Conservation (phyloP, 805 yeast genomes). For the Novakomyces olei region DNA sequence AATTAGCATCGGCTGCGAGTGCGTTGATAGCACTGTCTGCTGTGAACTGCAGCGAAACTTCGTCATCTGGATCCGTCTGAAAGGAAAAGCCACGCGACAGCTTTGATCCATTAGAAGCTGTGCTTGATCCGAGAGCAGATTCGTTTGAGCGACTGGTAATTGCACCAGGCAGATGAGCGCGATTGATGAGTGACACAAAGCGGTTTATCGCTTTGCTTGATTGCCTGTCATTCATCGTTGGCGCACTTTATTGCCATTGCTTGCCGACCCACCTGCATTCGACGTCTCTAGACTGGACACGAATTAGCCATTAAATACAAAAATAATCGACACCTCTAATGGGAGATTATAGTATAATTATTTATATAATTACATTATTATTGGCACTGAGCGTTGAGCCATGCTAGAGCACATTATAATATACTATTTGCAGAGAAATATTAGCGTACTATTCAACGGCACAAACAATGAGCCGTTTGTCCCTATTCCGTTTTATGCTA, state of each 20-base stretch:
- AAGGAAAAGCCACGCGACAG: background rate
- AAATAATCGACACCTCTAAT: background rate
- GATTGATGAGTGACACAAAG: too few relatives aligned
- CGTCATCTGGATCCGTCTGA: background rate
- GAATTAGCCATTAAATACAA: background rate
- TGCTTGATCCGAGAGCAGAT: background rate
- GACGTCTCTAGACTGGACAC: background rate
- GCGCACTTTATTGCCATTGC: background rate
- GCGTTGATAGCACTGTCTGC: background rate
- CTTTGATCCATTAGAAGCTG: background rate
- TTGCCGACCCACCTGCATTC: background rate
- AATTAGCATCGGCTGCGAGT: conserved; percentile 1
- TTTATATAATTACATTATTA: background rate
- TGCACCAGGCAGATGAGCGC: background rate
- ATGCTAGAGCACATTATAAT: background rate
- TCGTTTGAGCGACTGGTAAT: background rate
- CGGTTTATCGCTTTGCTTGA: too few relatives aligned
- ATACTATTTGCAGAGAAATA: conserved; percentile 1
- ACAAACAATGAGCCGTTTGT: too few relatives aligned
- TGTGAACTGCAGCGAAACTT: too few relatives aligned
- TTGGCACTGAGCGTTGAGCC: background rate
- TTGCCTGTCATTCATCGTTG: too few relatives aligned
- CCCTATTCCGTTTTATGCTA: too few relatives aligned
- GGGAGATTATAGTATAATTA: background rate
- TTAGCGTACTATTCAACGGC: too few relatives aligned